Conservation (phyloP, 2,329 filamentous ascomycete genomes). For the Seiridium unicorne region DNA sequence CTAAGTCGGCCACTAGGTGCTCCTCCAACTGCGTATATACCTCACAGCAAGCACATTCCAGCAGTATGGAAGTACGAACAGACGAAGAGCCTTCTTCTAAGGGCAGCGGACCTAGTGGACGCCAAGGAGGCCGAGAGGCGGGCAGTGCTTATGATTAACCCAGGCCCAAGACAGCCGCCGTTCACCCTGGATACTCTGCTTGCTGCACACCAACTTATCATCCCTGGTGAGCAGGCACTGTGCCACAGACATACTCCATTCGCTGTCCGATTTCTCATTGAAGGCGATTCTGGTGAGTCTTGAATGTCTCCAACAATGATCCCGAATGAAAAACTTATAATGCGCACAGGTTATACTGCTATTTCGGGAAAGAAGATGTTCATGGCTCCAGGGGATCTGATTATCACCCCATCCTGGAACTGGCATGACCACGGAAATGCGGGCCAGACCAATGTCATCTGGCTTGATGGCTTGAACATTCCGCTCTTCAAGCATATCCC, state of each 20-base stretch:
- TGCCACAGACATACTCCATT: conserved; percentile 54
- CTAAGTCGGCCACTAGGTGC: neutral
- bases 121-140: neutral
- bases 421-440: conserved; percentile 58
- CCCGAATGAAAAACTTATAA: neutral
- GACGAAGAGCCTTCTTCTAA: neutral
- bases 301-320: conserved; percentile 43
- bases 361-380: conserved; percentile 47
- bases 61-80: neutral
- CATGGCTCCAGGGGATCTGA: conserved; percentile 51
- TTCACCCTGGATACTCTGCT: conserved; percentile 56
- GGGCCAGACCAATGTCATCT: conserved; percentile 50
- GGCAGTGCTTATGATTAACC: conserved; percentile 1
- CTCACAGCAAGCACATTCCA: neutral
- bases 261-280: conserved; percentile 54
- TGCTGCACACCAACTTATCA: conserved; percentile 52
- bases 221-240: conserved; percentile 49
- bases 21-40: neutral
- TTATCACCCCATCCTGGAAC: conserved; percentile 54
- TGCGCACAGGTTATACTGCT: conserved; percentile 48
- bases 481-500: conserved; percentile 49
- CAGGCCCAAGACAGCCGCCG: conserved; percentile 33
- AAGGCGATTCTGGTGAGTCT: conserved; percentile 51
- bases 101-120: neutral
- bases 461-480: conserved; percentile 54